Evolutionary conservation across 305 asterid species (phyloP), one percentile per base, ranked within the genome.

Genomic region (Fraxinus xanthoxyloides): DNA sequence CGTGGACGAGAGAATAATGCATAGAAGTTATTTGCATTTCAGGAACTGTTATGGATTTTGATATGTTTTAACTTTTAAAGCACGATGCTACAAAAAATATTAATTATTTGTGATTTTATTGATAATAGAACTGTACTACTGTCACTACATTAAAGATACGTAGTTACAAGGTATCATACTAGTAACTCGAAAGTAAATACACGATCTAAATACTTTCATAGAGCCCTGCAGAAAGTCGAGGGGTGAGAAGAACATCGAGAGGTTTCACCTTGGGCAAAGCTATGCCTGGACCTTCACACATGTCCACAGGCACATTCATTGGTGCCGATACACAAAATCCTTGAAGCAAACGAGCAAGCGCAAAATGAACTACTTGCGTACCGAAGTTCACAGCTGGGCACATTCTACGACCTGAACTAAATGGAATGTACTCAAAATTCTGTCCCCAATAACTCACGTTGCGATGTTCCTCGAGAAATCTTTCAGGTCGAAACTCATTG

Each of bases 201-300:
- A 1, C 7, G 36, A 2, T 76, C 75, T 48, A 81, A 13, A 80
- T 43, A 59, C 17, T 76, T 34, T 84, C 79, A 72, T 86, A 88
- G 65, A 84, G 81, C 34, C 76, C 24, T 13, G 5, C 2, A 0
- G 82, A 24, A 74, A 90, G 85, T 7, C 90, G 79, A 75, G 91
- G 92, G 36, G 78, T 73, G 48, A 88, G 65, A 2, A 85, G 5
- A 8, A 86, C 82, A 34, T 86, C 74, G 3, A 90, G 79, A 19
- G 93, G 92, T 76, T 86, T 83, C 26, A 84, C 75, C 82, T 85
- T 90, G 0, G 89, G 91, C 28, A 88, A 79, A 9, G 93, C 86
- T 31, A 88, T 76, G 10, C 93, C 89, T 12, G 80, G 35, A 2
- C 92, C 92, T 86, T 86, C 92, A 2, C n/a, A 82, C 93, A 90